Percentiles rank a stretch among this genome's conserved stretches.
Evolutionary conservation across 2,329 filamentous ascomycete species (phyloP).

Genomic region (Septoria linicola): DNA sequence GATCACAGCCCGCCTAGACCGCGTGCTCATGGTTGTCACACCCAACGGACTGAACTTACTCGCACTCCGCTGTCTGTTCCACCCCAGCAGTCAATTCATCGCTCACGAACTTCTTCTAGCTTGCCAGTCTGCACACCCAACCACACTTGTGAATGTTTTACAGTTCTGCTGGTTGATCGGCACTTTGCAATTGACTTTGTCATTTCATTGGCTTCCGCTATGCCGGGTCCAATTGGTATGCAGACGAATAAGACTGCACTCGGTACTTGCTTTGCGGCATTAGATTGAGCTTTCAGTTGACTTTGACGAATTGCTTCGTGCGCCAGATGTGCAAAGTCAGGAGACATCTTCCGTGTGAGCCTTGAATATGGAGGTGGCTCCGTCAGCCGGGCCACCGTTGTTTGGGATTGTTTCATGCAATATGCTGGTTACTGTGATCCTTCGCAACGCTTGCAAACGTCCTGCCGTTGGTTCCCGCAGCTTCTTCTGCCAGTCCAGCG

Average conservation of each 20-base stretch:
- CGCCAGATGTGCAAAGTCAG: no score
- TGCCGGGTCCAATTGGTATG: neutral
- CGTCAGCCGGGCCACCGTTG: no score
- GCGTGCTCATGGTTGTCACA: no score
- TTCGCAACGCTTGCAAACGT: neutral
- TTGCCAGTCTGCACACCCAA: no score
- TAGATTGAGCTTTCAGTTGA: neutral
- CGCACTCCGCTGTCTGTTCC: no score
- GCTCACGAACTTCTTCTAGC: no score
- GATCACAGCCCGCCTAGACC: no score
- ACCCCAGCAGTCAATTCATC: no score
- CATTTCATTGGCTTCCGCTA: conserved; percentile 2
- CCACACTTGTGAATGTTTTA: neutral
- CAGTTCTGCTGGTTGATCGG: neutral
- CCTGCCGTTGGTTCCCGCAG: conserved; percentile 7
- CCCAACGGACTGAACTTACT: no score
- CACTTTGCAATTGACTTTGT: conserved; percentile 5
- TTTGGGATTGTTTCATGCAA: no score
- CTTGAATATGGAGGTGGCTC: no score
- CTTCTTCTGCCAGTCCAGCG: neutral
- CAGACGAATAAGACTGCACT: neutral
- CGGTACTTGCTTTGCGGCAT: neutral
- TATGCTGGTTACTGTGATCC: neutral
- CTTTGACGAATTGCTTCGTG: neutral
- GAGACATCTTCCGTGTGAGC: no score